Percentiles rank a stretch among this genome's conserved stretches.
phyloP scores from a whole-genome alignment of 495 filamentous ascomycete species.

The Podospora bellae-mahoneyi region DNA sequence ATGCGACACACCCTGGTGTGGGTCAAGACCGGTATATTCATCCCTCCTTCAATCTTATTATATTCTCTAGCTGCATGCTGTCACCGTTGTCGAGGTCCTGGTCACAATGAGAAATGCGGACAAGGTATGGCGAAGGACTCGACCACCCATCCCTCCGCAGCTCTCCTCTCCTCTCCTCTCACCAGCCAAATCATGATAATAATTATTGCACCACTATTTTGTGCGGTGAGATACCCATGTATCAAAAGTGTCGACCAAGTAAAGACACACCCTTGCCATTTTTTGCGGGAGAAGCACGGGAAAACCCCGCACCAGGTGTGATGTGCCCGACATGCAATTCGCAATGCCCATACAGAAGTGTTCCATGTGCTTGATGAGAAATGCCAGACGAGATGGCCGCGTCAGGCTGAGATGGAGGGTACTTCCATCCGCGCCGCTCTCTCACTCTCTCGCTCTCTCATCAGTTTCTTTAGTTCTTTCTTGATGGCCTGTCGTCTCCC shows the following conservation, averaged over 20 bases:
- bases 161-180: background rate
- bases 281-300: background rate
- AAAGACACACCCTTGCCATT: background rate
- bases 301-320: conserved; percentile 3
- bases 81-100: background rate
- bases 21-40: background rate
- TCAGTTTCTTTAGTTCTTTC: no score
- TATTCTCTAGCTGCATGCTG: background rate
- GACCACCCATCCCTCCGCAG: background rate
- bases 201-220: background rate
- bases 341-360: background rate
- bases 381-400: no score
- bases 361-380: no score
- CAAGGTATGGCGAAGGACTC: no score
- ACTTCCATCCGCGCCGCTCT: background rate
- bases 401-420: no score
- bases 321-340: conserved; percentile 7
- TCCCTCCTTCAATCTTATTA: background rate
- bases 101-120: background rate
- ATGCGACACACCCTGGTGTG: background rate
- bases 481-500: background rate
- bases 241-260: background rate
- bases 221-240: background rate
- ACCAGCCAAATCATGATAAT: background rate
- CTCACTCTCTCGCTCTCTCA: no score